Base-by-base conservation (phyloP, 192 early-diverging fungal genomes). In the Spizellomyces punctatus region DNA sequence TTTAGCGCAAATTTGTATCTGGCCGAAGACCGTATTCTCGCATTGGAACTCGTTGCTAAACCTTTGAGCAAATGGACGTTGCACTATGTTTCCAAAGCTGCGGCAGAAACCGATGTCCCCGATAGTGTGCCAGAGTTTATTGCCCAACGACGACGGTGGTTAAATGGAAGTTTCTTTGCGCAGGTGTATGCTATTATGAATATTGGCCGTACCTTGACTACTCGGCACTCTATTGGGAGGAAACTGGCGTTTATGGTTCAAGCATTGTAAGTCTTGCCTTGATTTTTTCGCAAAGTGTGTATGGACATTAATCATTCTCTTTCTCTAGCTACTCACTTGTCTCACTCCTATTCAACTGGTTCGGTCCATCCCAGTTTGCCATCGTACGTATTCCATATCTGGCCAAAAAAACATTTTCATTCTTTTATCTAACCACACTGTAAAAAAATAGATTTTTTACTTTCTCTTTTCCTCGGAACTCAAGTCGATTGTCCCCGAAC, bases 91-190 rank as follows among this genome's bases (percentile, higher is more conserved):
- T 79, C 80, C 47, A 85, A 69, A 10, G 85, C 90, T 4, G 72
- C 82, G 19, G 92, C 88, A 14, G 90, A 91, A 78, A 93, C 91
- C 6, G 91, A 93, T 79, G 92, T 93, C 1, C 91, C 91, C 1
- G 86, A 89, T 47, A 78, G 68, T 45, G 79, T 91, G 14, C 83
- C 89, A 52, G 91, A 92, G 67, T 89, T 94, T 52, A 89, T 94
- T 49, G 89, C 89, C 0, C 92, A 94, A 58, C 82, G 92, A 42
- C 81, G 92, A 67, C 82, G 92, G 63, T 94, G 91, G 91, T 74
- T 94, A 16, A 94, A 94, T 69, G 92, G 92, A 7, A 90, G 89
- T 10, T 91, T 91, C 79, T 94, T 94, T 86, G 92, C 92, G 8
- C 83, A 81, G 41, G 78, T 94, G n/a, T 90, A 93, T 72, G 84